Base-by-base conservation (phyloP, 2,329 filamentous ascomycete species). In the Shiraia bambusicola region DNA sequence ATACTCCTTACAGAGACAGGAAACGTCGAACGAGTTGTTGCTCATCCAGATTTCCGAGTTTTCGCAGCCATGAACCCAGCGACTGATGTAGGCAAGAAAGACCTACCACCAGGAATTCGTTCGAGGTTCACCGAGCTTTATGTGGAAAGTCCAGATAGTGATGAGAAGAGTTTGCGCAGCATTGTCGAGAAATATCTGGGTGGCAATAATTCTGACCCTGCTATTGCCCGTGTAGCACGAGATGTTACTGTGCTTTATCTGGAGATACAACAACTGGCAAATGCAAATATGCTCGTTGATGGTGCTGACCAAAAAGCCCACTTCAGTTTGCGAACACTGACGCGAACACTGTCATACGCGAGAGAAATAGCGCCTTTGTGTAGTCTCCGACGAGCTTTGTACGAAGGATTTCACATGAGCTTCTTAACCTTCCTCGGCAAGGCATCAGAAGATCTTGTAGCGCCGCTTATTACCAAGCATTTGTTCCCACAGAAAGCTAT, bases 21-120 rank as follows among this genome's bases (percentile, higher is more conserved):
- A 27, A 90, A 93, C 55, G 88, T 95, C 30, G 89, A 97, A 67
- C 82, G 91, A 51, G 84, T 98, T 26, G 79, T 84, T 47, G 93
- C 91, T 1, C 92, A 98, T 67, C 85, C 89, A 0, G 84, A 95
- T 51, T 98, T 99, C 67, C 84, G 93, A 28, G 87, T 99, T 11
- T 98, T 99, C 63, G 94, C 88, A 37, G 93, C 94, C 19, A 99
- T 99, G 93, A 99, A 99, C 61, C 93, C 93, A 22, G 93, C 93
- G 4, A 98, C 93, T 3, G 93, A 99, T 72, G 84, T 96, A 41
- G 93, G 94, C 47, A 99, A 98, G 71, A 85, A 92, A 41, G 93
- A 98, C 67, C 74, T 99, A 12, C 90, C 92, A 0, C 83, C 88
- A 40, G 91, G 92, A 1, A 82, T 97, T 30, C 80, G 92, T 40